Base-by-base conservation (phyloP, 2,329 filamentous ascomycete genomes). In the Lecanicillium sp. region DNA sequence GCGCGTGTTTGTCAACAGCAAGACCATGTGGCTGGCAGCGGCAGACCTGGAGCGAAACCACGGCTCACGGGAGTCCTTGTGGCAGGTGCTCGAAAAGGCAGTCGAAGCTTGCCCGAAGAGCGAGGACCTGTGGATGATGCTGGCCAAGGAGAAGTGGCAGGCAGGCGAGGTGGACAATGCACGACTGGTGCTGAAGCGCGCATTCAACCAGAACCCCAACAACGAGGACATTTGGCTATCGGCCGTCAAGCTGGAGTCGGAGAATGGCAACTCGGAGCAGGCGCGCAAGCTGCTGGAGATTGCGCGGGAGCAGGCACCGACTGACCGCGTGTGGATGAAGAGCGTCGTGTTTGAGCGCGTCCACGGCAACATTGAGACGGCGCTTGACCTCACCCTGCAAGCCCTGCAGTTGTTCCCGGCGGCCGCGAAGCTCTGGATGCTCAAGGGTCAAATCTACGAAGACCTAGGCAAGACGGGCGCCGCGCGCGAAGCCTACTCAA, bases 141-240 rank as follows among this genome's bases (percentile, higher is more conserved):
- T 96, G 38, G 92, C 90, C 27, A 87, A 90, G 61, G 92, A 97
- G 65, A 94, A 89, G 56, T 92, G 87, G 86, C 79, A 92, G 54
- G 78, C 84, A 3, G 88, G 88, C 36, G 83, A 94, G 52, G 80
- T 94, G 32, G 83, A 95, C 56, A 87, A 87, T 45, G 89, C 92
- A 11, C 78, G 92, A 40, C 72, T 80, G 45, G 88, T 97, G 1
- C 77, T 98, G 13, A 90, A 81, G 19, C 79, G 83, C 46, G 92
- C 90, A 5, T 98, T 98, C 70, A 83, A 90, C 50, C 87, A 95
- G 57, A 94, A 97, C 52, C 87, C 87, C 1, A 89, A 94, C 59
- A 96, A 95, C 63, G 92, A 98, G 61, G 88, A 97, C 58, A 96
- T 98, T 48, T 98, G 92, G 84, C 80, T 96, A 34, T 86, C 89